Conservation (phyloP, 169 alveolate genomes). For the Eimeria sp. region DNA sequence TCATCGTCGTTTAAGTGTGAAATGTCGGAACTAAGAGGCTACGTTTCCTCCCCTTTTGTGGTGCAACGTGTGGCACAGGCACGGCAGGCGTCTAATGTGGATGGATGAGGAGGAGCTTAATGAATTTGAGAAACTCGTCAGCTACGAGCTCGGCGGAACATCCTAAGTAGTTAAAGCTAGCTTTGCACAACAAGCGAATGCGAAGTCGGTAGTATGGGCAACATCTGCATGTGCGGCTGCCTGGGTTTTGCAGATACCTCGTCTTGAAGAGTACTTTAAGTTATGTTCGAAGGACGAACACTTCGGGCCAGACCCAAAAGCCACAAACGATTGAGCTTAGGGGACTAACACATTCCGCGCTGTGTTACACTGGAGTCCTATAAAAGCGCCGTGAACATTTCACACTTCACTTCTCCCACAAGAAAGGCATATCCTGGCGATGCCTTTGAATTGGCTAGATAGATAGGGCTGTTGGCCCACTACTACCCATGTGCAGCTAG, state of each 20-base stretch:
- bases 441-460: not conserved
- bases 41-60: not conserved
- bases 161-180: not conserved
- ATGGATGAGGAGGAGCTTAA: slow-evolving; percentile 79
- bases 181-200: too few species aligned
- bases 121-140: slow-evolving; percentile 83
- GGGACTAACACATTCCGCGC: not conserved
- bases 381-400: not conserved
- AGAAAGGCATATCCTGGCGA: not conserved
- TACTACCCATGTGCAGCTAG: too few species aligned
- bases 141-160: not conserved
- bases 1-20: not conserved
- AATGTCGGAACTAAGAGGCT: not conserved
- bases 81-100: slow-evolving; percentile 81
- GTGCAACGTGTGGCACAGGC: slow-evolving; percentile 46
- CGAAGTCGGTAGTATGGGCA: not conserved
- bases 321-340: not conserved
- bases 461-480: not conserved
- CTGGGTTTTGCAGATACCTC: slow-evolving; percentile 51
- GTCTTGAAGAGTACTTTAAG: slow-evolving; percentile 72
- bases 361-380: not conserved
- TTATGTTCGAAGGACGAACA: not conserved
- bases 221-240: not conserved
- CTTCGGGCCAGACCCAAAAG: not conserved
- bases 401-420: not conserved